Percentiles rank a stretch among this genome's conserved stretches.
Conservation (phyloP, 768 basidiomycete genomes). For the Phaeotremella skinneri region DNA sequence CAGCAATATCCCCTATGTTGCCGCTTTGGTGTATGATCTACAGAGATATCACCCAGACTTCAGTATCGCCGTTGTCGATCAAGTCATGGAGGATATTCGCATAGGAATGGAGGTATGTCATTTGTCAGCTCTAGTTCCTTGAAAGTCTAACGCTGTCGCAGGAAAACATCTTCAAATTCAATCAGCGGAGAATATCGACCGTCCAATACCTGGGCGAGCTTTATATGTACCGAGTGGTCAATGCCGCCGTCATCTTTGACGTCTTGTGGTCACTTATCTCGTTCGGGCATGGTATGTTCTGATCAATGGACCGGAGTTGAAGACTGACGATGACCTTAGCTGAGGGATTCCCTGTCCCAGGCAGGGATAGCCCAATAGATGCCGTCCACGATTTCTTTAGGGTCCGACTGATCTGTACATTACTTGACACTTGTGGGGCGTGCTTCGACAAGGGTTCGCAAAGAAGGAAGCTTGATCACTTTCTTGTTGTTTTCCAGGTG, state of each 20-base stretch:
- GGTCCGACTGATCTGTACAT: conserved; percentile 80
- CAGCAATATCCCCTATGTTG: conserved; percentile 79
- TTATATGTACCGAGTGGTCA: conserved; percentile 90
- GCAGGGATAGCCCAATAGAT: conserved; percentile 71
- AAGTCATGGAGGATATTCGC: conserved; percentile 88
- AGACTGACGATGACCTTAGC: conserved; percentile 56
- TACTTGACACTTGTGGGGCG: conserved; percentile 94
- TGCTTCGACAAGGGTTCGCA: conserved; percentile 94
- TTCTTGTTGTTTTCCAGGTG: conserved; percentile 91
- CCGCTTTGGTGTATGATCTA: conserved; percentile 92
- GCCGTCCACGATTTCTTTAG: conserved; percentile 97
- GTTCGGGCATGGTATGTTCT: conserved; percentile 85
- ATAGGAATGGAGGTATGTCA: conserved; percentile 68
- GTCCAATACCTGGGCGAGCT: conserved; percentile 95
- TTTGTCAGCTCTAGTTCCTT: neutral
- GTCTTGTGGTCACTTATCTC: conserved; percentile 90
- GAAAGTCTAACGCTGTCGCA: conserved; percentile 15
- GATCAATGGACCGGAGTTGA: neutral
- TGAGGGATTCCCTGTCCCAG: conserved; percentile 82
- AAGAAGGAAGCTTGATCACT: conserved; percentile 88
- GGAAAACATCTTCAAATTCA: conserved; percentile 89
- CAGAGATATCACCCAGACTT: conserved; percentile 91
- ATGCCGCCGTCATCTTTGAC: conserved; percentile 86
- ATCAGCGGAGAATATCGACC: conserved; percentile 85
- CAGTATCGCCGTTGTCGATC: conserved; percentile 82